These are phyloP conservation scores for Chrysoporthe cubensis DNA, from an alignment of 2,329 filamentous ascomycete genomes.

Conservation along the genomic window DNA sequence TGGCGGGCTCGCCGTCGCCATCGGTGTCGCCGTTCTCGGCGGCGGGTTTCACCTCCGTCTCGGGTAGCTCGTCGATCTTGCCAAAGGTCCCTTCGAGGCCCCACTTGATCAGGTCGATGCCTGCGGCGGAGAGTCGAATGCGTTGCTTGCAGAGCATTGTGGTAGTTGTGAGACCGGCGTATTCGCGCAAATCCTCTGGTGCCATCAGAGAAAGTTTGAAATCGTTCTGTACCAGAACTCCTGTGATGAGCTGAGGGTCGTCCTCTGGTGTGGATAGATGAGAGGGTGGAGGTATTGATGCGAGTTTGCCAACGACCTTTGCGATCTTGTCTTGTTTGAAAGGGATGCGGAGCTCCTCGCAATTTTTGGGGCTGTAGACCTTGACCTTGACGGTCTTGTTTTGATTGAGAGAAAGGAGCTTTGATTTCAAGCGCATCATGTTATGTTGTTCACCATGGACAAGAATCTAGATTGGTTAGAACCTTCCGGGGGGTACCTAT, in stretches of 20 bases:
- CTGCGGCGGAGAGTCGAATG: slow-evolving; percentile 83
- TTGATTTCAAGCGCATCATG: slow-evolving; percentile 96
- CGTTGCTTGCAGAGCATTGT: slow-evolving; percentile 92
- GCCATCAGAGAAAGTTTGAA: slow-evolving; percentile 98
- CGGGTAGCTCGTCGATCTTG: slow-evolving; percentile 71
- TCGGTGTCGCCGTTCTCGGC: slow-evolving; percentile 37
- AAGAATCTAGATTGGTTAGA: slow-evolving; percentile 66
- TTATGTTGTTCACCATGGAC: slow-evolving; percentile 98
- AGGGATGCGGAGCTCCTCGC: slow-evolving; percentile 90
- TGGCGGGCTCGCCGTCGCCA: slow-evolving; percentile 47
- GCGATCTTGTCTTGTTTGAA: slow-evolving; percentile 95
- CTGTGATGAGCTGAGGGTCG: slow-evolving; percentile 68
- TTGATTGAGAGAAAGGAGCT: slow-evolving; percentile 88
- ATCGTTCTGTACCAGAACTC: slow-evolving; percentile 94
- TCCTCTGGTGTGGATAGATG: slow-evolving; percentile 38
- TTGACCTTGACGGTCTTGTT: slow-evolving; percentile 82
- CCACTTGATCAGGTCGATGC: slow-evolving; percentile 91
- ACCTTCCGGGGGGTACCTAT: neutral
- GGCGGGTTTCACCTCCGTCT: slow-evolving; percentile 48
- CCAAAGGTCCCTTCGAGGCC: slow-evolving; percentile 94
- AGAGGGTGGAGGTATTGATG: slow-evolving; percentile 73
- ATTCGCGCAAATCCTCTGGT: slow-evolving; percentile 92
- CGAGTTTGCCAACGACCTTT: slow-evolving; percentile 93
- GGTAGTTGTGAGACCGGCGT: slow-evolving; percentile 94
- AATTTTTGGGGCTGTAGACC: slow-evolving; percentile 92